These are phyloP conservation scores for Nevesoporus exiguus DNA, from an alignment of 768 basidiomycete genomes.

Conservation along the genomic window DNA sequence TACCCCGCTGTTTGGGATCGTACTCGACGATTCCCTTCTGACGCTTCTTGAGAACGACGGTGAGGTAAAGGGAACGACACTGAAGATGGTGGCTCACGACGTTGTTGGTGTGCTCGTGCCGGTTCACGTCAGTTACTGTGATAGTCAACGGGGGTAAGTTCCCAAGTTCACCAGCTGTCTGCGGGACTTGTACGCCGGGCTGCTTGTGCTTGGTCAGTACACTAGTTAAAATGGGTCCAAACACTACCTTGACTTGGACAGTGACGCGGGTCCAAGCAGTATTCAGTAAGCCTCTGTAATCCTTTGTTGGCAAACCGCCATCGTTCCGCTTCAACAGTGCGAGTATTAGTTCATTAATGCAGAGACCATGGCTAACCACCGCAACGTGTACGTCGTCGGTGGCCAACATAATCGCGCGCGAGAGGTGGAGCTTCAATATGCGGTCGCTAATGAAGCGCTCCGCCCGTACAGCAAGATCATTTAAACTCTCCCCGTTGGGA, in stretches of 20 bases:
- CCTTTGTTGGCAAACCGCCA: constrained; percentile 24
- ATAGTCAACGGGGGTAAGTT: constrained; percentile 38
- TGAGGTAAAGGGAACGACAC: neutral
- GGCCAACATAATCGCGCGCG: constrained; percentile 38
- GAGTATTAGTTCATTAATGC: constrained; percentile 57
- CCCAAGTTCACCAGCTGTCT: constrained; percentile 17
- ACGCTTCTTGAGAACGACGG: constrained; percentile 43
- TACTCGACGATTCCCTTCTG: constrained; percentile 78
- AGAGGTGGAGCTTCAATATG: constrained; percentile 52
- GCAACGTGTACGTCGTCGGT: constrained; percentile 50
- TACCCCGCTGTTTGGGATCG: constrained; percentile 73
- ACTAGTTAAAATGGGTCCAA: neutral
- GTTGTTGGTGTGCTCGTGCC: constrained; percentile 49
- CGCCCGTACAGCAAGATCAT: constrained; percentile 60
- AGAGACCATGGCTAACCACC: constrained; percentile 73
- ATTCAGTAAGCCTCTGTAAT: constrained; percentile 55
- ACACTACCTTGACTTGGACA: constrained; percentile 45
- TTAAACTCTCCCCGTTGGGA: constrained; percentile 67
- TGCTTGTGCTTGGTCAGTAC: constrained; percentile 17
- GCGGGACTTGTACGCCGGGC: constrained; percentile 27
- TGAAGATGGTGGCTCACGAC: constrained; percentile 44
- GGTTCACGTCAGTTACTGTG: constrained; percentile 50
- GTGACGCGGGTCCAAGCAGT: constrained; percentile 66
- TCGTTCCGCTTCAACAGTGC: constrained; percentile 45
- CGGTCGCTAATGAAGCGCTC: constrained; percentile 47